Evolutionary conservation across 371 early-diverging fungal genomes (phyloP), one percentile per base, ranked within the genome.

Genomic region (Blakeslea trispora): DNA sequence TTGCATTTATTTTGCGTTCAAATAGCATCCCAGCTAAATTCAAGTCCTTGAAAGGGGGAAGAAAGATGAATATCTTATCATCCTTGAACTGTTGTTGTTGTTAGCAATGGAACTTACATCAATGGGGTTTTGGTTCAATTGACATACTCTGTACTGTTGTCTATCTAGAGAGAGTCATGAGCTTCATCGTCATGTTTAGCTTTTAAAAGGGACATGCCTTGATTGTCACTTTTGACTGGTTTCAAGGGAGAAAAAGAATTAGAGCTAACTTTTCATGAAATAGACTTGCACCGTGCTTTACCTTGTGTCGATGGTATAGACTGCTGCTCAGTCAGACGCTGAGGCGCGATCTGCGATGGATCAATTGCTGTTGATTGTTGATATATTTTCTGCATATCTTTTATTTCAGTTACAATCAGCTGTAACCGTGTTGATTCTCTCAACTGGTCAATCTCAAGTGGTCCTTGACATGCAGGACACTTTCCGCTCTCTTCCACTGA

Each of bases 321-420:
- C 4, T 28, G 17, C 18, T 40, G 24, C 2, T 55, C 22, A 11
- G 44, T 17, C 11, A 39, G 37, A 6, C 24, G 24, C 41, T 40
- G 42, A 23, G 40, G n/a, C 7, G 31, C 34, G 5, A 28, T 22
- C 31, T 46, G 42, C 1, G 52, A 50, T 31, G 44, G 24, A 32
- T 45, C 31, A 5, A 50, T n/a, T 1, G 22, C 22, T 24, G 37
- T 23, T 4, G 19, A 31, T 1, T 14, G 39, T 18, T 55, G 43
- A 50, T 31, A 60, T 11, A 49, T 32, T 8, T 55, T 45, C 11
- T 50, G 54, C 34, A 50, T 28, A 24, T 50, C 37, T 24, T 21
- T 44, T 14, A 61, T 50, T 21, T 61, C 50, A 15, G 42, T 14
- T 4, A 61, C 45, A 22, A 55, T 40, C 13, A 14, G 11, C 37